Evolutionary conservation across 2,329 filamentous ascomycete genomes (phyloP).

Genomic region (Chaetomium strumarium): DNA sequence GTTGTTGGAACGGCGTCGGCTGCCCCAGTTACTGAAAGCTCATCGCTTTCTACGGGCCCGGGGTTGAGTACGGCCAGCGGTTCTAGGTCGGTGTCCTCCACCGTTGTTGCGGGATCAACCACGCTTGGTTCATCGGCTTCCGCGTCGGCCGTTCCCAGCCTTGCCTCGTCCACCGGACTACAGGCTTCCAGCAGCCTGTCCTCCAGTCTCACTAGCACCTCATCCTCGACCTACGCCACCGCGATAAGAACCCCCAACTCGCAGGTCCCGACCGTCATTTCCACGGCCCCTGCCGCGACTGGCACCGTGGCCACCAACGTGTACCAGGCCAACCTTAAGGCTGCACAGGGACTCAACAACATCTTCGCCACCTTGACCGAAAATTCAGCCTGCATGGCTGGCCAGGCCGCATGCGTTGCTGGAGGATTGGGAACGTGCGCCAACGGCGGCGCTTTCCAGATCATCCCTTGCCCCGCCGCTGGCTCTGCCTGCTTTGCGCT

Average conservation of each 20-base stretch:
- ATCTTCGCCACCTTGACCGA: conserved; percentile 40
- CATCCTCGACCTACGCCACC: conserved; percentile 21
- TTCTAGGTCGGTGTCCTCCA: background rate
- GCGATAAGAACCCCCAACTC: conserved; percentile 35
- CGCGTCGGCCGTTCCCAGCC: background rate
- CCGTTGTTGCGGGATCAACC: background rate
- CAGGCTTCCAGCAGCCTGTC: conserved; percentile 3
- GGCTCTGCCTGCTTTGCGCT: conserved; percentile 46
- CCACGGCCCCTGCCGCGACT: conserved; percentile 29
- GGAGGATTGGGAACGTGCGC: conserved; percentile 45
- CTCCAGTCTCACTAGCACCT: background rate
- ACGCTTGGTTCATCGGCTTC: background rate
- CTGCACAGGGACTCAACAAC: conserved; percentile 42
- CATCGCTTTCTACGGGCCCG: background rate
- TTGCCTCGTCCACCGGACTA: background rate
- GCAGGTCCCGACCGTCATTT: conserved; percentile 39
- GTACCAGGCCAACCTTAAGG: conserved; percentile 41
- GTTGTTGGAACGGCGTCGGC: background rate
- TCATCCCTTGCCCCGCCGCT: conserved; percentile 31
- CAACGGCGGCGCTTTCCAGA: conserved; percentile 35
- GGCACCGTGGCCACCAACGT: conserved; percentile 37
- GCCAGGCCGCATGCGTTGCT: conserved; percentile 48
- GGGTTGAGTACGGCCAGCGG: background rate
- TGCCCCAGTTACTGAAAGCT: background rate
- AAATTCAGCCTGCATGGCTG: conserved; percentile 40